Conservation (phyloP, 768 basidiomycete species). For the Pleurotus giganteus region DNA sequence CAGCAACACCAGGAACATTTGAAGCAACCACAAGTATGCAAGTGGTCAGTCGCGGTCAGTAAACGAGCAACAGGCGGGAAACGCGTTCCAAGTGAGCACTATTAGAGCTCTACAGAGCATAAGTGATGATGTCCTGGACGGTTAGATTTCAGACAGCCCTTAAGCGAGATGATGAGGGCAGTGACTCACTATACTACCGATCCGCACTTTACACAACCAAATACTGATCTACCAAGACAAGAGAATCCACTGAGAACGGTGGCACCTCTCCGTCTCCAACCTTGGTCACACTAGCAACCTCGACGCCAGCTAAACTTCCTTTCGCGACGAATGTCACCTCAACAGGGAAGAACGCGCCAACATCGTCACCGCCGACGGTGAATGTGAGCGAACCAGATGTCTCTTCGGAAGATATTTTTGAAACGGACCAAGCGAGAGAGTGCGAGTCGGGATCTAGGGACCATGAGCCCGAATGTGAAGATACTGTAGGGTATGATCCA, state of each 20-base stretch:
- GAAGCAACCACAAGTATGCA: no score
- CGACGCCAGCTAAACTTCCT: constrained; percentile 78
- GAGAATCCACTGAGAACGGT: constrained; percentile 51
- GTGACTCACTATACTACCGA: not conserved
- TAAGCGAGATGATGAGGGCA: no score
- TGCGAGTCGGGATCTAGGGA: constrained; percentile 76
- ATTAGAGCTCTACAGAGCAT: no score
- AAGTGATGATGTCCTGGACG: no score
- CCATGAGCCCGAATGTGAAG: constrained; percentile 78
- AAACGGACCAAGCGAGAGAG: constrained; percentile 83
- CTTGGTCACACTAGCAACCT: constrained; percentile 56
- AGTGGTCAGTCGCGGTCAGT: no score
- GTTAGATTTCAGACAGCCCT: no score
- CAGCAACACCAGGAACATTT: no score
- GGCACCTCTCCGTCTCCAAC: constrained; percentile 40
- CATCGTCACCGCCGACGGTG: constrained; percentile 80
- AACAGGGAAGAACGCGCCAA: constrained; percentile 90
- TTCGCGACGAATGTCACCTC: constrained; percentile 76
- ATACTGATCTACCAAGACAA: constrained; percentile 57
- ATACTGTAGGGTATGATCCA: constrained; percentile 84
- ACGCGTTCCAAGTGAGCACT: no score
- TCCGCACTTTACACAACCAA: constrained; percentile 45
- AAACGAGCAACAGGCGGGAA: no score
- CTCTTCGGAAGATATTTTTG: constrained; percentile 57
- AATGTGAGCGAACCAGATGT: constrained; percentile 90